Conservation (phyloP, 768 basidiomycete genomes). For the Mycena albidolilacea region DNA sequence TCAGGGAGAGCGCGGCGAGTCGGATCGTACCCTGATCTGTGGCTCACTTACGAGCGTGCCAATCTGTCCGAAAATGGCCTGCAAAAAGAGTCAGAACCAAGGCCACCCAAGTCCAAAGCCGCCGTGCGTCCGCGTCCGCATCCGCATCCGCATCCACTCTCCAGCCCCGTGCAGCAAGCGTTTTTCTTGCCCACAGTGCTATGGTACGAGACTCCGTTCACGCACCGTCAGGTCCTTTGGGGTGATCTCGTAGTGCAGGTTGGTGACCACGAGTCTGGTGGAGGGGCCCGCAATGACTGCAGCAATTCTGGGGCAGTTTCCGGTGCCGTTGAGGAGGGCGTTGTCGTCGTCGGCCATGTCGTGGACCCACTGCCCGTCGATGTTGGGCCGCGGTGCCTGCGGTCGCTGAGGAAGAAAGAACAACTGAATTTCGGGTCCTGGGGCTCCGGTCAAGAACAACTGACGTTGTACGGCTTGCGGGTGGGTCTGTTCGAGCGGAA, state of each 20-base stretch:
- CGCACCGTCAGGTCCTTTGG: conserved; percentile 90
- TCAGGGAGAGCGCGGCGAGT: conserved; percentile 70
- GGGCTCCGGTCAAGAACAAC: conserved; percentile 29
- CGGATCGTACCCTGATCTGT: conserved; percentile 93
- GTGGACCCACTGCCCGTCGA: conserved; percentile 82
- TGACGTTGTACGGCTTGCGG: conserved; percentile 62
- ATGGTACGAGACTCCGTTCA: conserved; percentile 4
- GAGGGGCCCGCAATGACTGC: conserved; percentile 43
- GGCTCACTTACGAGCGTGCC: conserved; percentile 95
- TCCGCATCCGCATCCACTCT: not conserved
- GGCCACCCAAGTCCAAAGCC: no score
- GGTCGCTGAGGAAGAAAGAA: conserved; percentile 64
- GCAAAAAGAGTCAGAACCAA: conserved; percentile 30
- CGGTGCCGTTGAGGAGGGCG: conserved; percentile 53
- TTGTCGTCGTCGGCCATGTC: conserved; percentile 70
- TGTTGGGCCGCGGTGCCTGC: conserved; percentile 56
- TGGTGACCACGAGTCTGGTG: conserved; percentile 83
- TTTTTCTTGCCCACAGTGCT: conserved; percentile 2
- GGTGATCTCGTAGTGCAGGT: conserved; percentile 93
- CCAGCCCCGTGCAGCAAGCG: not conserved
- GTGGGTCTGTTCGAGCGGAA: conserved; percentile 46
- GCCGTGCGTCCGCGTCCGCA: no score
- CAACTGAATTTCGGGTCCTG: conserved; percentile 18
- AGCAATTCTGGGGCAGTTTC: conserved; percentile 43
- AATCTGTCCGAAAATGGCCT: conserved; percentile 94